Conservation (phyloP, 2,329 filamentous ascomycete species). For the Colletotrichum sp. region DNA sequence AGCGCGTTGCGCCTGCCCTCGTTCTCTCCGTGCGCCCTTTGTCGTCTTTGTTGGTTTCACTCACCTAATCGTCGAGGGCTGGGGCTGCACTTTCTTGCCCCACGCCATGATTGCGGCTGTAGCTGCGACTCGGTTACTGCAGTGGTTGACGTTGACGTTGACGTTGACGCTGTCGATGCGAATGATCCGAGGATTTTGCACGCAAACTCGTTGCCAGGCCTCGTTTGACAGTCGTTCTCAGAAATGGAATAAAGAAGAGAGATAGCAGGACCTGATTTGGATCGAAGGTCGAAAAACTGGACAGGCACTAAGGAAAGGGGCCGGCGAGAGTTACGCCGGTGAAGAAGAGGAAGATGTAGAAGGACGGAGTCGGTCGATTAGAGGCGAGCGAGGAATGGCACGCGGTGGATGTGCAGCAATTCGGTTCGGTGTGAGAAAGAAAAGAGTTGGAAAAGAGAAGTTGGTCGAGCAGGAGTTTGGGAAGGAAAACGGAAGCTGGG, state of each 20-base stretch:
- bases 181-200: background rate
- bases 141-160: background rate
- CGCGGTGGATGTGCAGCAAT: too few relatives aligned
- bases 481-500: background rate
- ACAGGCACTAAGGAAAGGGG: background rate
- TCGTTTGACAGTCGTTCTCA: background rate
- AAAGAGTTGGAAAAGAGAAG: background rate
- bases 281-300: background rate
- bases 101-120: slow-evolving; percentile 11
- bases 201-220: background rate
- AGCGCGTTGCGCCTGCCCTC: background rate
- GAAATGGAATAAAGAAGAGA: background rate
- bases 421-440: background rate
- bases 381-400: background rate
- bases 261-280: background rate
- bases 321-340: background rate
- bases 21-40: background rate
- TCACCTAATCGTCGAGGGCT: slow-evolving; percentile 14
- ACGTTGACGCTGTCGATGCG: background rate
- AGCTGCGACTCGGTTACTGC: background rate
- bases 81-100: slow-evolving; percentile 15
- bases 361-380: background rate
- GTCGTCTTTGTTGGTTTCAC: background rate
- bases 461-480: background rate
- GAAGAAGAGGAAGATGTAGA: background rate